These are phyloP conservation scores for Trichophyton verrucosum DNA, from an alignment of 2,329 filamentous ascomycete species.

Conservation along the genomic window DNA sequence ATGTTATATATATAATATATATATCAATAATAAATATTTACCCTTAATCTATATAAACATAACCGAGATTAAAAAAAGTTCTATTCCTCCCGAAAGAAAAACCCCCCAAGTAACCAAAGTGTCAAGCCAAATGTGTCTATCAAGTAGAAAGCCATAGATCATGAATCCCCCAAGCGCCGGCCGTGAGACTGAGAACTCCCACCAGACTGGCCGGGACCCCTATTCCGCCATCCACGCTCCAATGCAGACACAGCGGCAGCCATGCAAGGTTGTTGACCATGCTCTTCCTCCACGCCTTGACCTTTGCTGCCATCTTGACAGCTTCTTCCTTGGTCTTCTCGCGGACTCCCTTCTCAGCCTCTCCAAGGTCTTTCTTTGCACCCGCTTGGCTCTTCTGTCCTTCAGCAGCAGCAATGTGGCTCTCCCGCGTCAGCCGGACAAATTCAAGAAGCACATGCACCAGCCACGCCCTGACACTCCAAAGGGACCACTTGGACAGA, in stretches of 20 bases:
- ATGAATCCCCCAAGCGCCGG: conserved; percentile 34
- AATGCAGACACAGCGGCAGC: conserved; percentile 74
- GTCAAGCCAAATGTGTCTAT: neutral
- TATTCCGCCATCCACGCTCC: conserved; percentile 57
- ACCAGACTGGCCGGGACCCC: conserved; percentile 46
- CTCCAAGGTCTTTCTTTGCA: conserved; percentile 18
- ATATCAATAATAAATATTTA: neutral
- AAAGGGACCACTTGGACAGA: conserved; percentile 51
- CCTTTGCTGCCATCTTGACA: conserved; percentile 19
- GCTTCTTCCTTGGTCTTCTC: conserved; percentile 12
- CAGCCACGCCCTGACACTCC: conserved; percentile 71
- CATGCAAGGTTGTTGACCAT: conserved; percentile 60
- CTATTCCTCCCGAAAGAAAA: neutral
- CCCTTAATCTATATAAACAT: too few relatives aligned
- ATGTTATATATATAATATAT: neutral
- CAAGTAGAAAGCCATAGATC: conserved; percentile 35
- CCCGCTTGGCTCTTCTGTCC: neutral
- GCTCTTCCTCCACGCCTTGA: conserved; percentile 49
- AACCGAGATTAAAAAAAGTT: too few relatives aligned
- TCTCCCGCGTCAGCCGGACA: conserved; percentile 45
- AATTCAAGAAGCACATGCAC: conserved; percentile 67
- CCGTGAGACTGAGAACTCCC: conserved; percentile 45
- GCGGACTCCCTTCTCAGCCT: conserved; percentile 17
- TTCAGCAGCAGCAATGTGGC: conserved; percentile 12
- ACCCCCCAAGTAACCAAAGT: neutral